Conservation (phyloP, 352 stramenopile genomes). For the Aphanomyces stellatus region DNA sequence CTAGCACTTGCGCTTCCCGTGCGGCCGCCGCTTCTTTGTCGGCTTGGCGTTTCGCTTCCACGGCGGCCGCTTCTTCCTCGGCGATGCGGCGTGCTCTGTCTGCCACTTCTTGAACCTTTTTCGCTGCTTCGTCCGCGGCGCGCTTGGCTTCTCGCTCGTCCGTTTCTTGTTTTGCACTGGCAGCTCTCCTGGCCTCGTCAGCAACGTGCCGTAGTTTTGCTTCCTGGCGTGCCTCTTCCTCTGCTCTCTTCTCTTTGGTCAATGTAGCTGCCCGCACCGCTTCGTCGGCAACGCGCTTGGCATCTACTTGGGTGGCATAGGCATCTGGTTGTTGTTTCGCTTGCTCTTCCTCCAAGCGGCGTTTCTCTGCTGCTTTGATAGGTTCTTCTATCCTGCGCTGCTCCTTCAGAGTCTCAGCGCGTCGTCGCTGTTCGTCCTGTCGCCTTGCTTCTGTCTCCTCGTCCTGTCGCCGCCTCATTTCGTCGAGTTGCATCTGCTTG, state of each 20-base stretch:
- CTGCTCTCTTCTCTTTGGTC: neutral
- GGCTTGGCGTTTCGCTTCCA: neutral
- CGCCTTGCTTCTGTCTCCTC: neutral
- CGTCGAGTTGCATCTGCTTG: too few species aligned
- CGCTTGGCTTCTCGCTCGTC: neutral
- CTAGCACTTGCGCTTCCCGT: neutral
- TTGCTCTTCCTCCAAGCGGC: too few species aligned
- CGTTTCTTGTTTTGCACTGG: neutral
- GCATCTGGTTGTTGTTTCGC: neutral
- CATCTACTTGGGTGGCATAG: neutral
- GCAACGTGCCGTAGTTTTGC: neutral
- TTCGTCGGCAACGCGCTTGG: neutral
- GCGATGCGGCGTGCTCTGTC: too few species aligned
- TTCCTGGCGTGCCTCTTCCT: conserved; percentile 13
- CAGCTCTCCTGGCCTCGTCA: neutral
- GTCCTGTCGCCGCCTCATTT: too few species aligned
- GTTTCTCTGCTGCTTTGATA: too few species aligned
- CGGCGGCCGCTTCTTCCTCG: neutral
- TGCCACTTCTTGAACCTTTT: too few species aligned
- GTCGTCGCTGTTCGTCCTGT: neutral
- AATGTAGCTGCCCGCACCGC: neutral
- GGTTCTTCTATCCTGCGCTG: too few species aligned
- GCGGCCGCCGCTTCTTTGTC: neutral
- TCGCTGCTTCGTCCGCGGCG: neutral
- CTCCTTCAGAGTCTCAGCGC: too few species aligned